Evolutionary conservation across 2,329 filamentous ascomycete species (phyloP).

Genomic region (Acarospora socialis): DNA sequence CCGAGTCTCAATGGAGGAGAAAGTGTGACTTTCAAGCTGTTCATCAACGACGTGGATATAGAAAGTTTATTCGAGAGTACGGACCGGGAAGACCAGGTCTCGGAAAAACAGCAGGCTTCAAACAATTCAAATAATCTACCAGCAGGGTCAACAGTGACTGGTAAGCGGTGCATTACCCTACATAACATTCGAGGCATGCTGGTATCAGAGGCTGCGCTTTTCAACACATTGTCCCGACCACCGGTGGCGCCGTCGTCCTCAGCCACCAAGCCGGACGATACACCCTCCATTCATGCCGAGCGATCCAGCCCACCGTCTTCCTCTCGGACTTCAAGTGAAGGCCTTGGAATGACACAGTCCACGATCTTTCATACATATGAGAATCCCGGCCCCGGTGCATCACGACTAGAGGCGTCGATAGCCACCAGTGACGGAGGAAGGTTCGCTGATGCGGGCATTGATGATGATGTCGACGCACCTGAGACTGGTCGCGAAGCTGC

Average conservation of each 20-base stretch:
- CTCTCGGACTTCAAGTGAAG: slow-evolving; percentile 16
- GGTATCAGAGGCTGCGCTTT: slow-evolving; percentile 34
- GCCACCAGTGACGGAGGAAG: slow-evolving; percentile 24
- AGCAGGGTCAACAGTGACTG: slow-evolving; percentile 6
- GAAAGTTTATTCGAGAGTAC: slow-evolving; percentile 21
- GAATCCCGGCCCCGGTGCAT: slow-evolving; percentile 4
- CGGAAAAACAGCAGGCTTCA: too few species aligned
- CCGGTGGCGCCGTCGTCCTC: slow-evolving; percentile 20
- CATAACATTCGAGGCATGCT: slow-evolving; percentile 31
- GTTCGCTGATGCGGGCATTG: slow-evolving; percentile 29
- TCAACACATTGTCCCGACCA: slow-evolving; percentile 31
- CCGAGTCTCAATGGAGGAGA: slow-evolving; percentile 10
- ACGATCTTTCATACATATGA: slow-evolving; percentile 24
- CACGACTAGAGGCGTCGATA: slow-evolving; percentile 20
- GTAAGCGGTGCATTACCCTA: slow-evolving; percentile 32
- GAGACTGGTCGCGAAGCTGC: slow-evolving; percentile 19
- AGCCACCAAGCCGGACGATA: slow-evolving; percentile 22
- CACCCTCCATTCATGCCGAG: slow-evolving; percentile 17
- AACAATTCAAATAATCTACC: neutral
- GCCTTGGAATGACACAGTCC: slow-evolving; percentile 24
- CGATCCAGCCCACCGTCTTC: slow-evolving; percentile 17
- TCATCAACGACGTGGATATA: slow-evolving; percentile 23
- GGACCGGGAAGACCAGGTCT: too few species aligned
- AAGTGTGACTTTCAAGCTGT: slow-evolving; percentile 24
- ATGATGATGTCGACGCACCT: slow-evolving; percentile 20